Evolutionary conservation across 176 grass and related monocot genomes (phyloP).

Genomic region (Tillandsia fasciculata): DNA sequence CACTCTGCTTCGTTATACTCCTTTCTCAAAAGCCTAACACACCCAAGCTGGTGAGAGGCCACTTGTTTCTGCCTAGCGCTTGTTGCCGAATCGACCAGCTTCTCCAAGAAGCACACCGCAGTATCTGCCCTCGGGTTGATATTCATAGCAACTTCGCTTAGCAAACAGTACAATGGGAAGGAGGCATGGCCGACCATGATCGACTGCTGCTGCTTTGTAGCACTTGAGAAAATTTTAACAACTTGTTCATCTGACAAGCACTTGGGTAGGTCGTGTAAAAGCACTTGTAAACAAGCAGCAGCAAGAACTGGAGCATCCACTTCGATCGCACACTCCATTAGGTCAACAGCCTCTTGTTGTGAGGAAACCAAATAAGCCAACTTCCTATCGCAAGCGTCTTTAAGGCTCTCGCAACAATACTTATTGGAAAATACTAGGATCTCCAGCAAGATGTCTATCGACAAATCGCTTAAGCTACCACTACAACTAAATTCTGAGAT

Average conservation of each 20-base stretch:
- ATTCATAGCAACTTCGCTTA: conserved; percentile 74
- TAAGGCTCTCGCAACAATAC: conserved; percentile 84
- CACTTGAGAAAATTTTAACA: conserved; percentile 56
- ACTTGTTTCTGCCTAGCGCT: conserved; percentile 64
- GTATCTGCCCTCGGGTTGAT: conserved; percentile 54
- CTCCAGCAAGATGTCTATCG: conserved; percentile 67
- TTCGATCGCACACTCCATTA: conserved; percentile 64
- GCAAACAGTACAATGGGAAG: conserved; percentile 71
- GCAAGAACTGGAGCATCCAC: conserved; percentile 70
- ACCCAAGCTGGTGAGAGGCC: conserved; percentile 87
- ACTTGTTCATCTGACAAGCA: conserved; percentile 66
- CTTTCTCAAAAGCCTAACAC: conserved; percentile 59
- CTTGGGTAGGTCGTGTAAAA: conserved; percentile 63
- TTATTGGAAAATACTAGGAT: conserved; percentile 73
- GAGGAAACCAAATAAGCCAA: conserved; percentile 64
- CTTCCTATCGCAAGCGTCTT: conserved; percentile 76
- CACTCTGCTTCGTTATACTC: conserved; percentile 64
- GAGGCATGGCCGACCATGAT: conserved; percentile 54
- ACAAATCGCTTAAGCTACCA: conserved; percentile 40
- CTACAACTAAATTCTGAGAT: conserved; percentile 57
- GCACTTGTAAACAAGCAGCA: conserved; percentile 63
- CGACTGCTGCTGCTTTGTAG: conserved; percentile 39
- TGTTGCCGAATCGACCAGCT: conserved; percentile 43
- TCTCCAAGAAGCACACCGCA: conserved; percentile 49
- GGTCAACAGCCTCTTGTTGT: conserved; percentile 71